Evolutionary conservation across 2,329 filamentous ascomycete genomes (phyloP).

Genomic region (Fusarium bulbicola): DNA sequence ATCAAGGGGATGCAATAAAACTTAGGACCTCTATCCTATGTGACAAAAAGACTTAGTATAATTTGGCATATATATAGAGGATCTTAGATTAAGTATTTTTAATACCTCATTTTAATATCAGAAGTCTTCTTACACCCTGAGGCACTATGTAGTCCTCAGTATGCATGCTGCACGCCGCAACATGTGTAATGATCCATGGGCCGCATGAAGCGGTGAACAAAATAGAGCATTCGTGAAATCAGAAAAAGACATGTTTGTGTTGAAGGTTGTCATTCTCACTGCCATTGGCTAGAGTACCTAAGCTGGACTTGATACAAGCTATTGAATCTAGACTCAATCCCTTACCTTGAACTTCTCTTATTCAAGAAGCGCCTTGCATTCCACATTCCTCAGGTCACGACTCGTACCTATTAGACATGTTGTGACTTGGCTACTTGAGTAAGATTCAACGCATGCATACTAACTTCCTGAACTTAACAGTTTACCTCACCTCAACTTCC

Average conservation of each 20-base stretch:
- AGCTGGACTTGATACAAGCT: background rate
- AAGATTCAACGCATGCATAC: background rate
- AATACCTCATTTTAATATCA: too few species aligned
- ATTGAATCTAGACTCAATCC: background rate
- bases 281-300: background rate
- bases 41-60: too few species aligned
- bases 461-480: background rate
- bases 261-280: background rate
- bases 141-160: background rate
- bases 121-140: too few species aligned
- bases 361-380: slow-evolving; percentile 11
- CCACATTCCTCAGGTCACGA: slow-evolving; percentile 20
- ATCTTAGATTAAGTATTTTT: too few species aligned
- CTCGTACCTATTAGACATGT: background rate
- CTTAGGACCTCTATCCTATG: too few species aligned
- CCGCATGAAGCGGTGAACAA: slow-evolving; percentile 13
- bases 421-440: background rate
- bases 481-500: background rate
- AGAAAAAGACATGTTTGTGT: background rate
- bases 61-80: too few species aligned
- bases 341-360: background rate
- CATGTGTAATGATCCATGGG: background rate
- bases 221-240: background rate
- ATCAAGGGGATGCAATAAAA: too few species aligned
- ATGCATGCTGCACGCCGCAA: background rate